Evolutionary conservation across 192 early-diverging fungal genomes (phyloP).

Genomic region (Ambispora gerdemannii): DNA sequence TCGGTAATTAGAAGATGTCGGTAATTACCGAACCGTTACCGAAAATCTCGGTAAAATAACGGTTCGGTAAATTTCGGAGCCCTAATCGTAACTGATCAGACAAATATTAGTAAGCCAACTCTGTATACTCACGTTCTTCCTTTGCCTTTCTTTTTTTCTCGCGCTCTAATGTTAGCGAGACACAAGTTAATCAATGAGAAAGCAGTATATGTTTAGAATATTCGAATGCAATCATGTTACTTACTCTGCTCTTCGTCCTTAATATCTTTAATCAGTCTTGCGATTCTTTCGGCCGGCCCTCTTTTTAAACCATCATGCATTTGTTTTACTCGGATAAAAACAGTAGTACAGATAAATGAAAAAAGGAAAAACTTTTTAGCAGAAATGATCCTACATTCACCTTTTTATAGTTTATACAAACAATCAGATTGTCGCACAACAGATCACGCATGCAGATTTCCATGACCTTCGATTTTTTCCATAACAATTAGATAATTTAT

Average conservation of each 20-base stretch:
- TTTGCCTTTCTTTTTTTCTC: conserved; percentile 18
- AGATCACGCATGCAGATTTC: background rate
- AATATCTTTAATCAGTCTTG: background rate
- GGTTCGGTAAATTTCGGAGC: no score
- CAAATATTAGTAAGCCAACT: conserved; percentile 17
- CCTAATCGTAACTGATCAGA: conserved; percentile 21
- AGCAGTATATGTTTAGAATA: conserved; percentile 17
- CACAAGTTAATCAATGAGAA: conserved; percentile 1
- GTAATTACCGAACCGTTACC: no score
- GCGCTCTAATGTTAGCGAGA: conserved; percentile 15
- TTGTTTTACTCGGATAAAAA: background rate
- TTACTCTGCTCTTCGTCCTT: conserved; percentile 1
- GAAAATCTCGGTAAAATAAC: no score
- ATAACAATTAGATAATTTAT: no score
- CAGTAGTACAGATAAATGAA: background rate
- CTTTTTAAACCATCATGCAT: background rate
- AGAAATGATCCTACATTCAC: background rate
- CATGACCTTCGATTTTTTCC: background rate
- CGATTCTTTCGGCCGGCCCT: conserved; percentile 7
- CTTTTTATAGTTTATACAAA: background rate
- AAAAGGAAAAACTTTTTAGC: background rate
- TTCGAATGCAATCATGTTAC: conserved; percentile 8
- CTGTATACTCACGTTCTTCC: conserved; percentile 17
- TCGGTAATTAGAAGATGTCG: no score
- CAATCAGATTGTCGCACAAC: no score